A percentile compares a stretch with the other conserved stretches of the same genome.
phyloP scores from a whole-genome alignment of 1,139 yeast species.

The Kazachstania sp. region DNA sequence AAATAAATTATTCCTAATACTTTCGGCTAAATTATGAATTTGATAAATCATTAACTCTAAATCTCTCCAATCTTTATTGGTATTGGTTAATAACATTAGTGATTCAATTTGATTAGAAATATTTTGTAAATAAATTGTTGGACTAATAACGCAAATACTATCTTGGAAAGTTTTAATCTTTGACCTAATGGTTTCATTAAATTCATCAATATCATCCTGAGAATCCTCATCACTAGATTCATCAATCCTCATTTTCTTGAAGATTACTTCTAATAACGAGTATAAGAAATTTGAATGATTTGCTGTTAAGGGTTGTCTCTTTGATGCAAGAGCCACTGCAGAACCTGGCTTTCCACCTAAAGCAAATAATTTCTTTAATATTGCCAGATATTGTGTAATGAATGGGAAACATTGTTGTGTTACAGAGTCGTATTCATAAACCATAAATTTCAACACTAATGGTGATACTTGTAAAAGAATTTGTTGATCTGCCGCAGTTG shows the following conservation, averaged over 20 bases:
- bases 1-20: constrained; percentile 64
- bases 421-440: constrained; percentile 78
- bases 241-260: constrained; percentile 73
- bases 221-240: constrained; percentile 68
- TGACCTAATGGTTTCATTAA: constrained; percentile 59
- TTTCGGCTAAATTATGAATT: constrained; percentile 69
- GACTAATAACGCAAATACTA: constrained; percentile 66
- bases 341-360: constrained; percentile 34
- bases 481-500: constrained; percentile 38
- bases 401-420: constrained; percentile 77
- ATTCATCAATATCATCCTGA: constrained; percentile 61
- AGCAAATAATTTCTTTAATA: constrained; percentile 49
- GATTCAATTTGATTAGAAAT: constrained; percentile 58
- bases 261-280: constrained; percentile 57
- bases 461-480: constrained; percentile 62
- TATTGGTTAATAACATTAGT: constrained; percentile 33
- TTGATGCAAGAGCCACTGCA: constrained; percentile 29
- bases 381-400: constrained; percentile 61
- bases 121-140: constrained; percentile 62
- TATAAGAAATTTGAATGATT: constrained; percentile 46
- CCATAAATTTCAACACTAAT: constrained; percentile 58
- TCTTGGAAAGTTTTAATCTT: constrained; percentile 77
- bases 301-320: constrained; percentile 31
- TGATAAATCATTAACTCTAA: constrained; percentile 83
- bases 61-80: constrained; percentile 55